These are phyloP conservation scores for Vitis hybrid DNA, from an alignment of 177 flowering plant genomes.

Conservation along the genomic window DNA sequence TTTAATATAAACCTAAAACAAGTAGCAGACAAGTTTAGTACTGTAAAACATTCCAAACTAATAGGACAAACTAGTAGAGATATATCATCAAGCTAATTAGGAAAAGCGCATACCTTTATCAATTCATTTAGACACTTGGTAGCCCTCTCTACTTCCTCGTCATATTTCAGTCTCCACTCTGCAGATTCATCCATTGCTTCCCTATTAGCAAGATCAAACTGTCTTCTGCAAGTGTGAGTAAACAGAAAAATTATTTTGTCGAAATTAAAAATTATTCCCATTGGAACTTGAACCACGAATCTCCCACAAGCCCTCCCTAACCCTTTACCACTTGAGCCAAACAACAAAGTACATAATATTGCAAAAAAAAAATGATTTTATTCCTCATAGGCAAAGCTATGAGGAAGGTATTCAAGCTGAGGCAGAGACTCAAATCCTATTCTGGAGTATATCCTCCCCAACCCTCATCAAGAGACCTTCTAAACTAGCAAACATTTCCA, in stretches of 20 bases:
- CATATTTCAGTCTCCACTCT: conserved; percentile 88
- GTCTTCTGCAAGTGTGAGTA: conserved; percentile 41
- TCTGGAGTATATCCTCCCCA: too few relatives aligned
- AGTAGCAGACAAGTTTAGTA: not conserved
- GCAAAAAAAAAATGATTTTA: too few relatives aligned
- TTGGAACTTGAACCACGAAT: not conserved
- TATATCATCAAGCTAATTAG: not conserved
- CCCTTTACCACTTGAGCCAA: not conserved
- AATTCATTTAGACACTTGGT: conserved; percentile 48
- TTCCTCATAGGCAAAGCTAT: too few relatives aligned
- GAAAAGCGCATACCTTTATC: conserved; percentile 33
- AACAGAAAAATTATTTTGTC: not conserved
- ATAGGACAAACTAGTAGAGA: not conserved
- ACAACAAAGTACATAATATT: not conserved
- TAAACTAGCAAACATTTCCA: too few relatives aligned
- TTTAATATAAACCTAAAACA: not conserved
- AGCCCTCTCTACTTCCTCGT: conserved; percentile 58
- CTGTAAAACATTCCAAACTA: not conserved
- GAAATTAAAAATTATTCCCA: not conserved
- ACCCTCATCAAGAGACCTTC: too few relatives aligned
- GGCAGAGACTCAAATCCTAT: too few relatives aligned
- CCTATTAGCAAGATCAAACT: conserved; percentile 86
- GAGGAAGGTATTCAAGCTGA: too few relatives aligned
- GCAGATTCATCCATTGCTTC: conserved; percentile 99
- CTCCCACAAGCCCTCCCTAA: too few relatives aligned